phyloP scores from a whole-genome alignment of 2,329 filamentous ascomycete genomes.

The Clarireedia hainanense region DNA sequence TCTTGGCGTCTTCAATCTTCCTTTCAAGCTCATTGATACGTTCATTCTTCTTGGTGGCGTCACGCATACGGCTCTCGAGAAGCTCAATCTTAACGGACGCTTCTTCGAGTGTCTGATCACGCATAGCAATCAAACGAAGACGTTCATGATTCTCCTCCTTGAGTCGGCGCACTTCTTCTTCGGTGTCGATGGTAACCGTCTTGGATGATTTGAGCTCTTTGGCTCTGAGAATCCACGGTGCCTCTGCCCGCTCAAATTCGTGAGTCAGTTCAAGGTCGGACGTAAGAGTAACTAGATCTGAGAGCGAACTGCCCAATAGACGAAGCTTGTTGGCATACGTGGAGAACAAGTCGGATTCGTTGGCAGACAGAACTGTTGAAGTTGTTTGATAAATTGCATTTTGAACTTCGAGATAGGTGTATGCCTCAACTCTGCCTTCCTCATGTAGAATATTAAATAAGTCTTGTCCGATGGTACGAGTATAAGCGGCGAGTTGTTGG shows the following conservation, averaged over 20 bases:
- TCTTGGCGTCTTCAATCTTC: slow-evolving; percentile 45
- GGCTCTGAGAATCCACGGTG: slow-evolving; percentile 79
- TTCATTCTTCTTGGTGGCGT: slow-evolving; percentile 69
- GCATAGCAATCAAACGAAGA: slow-evolving; percentile 60
- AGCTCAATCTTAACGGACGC: slow-evolving; percentile 89
- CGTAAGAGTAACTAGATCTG: slow-evolving; percentile 63
- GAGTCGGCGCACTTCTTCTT: slow-evolving; percentile 74
- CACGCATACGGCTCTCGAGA: slow-evolving; percentile 78
- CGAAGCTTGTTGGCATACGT: slow-evolving; percentile 61
- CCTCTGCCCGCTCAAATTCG: slow-evolving; percentile 67
- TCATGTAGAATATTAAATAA: slow-evolving; percentile 61
- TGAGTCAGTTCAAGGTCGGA: slow-evolving; percentile 63
- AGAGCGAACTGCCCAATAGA: slow-evolving; percentile 53
- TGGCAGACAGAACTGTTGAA: slow-evolving; percentile 41
- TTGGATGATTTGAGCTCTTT: slow-evolving; percentile 78
- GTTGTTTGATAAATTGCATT: slow-evolving; percentile 52
- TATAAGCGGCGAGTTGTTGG: slow-evolving; percentile 56
- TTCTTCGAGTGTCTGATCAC: slow-evolving; percentile 79
- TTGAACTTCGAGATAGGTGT: slow-evolving; percentile 60
- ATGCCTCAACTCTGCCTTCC: slow-evolving; percentile 61
- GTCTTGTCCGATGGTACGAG: slow-evolving; percentile 56
- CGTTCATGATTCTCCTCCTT: slow-evolving; percentile 75
- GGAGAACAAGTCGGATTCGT: slow-evolving; percentile 62
- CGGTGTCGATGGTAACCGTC: slow-evolving; percentile 70
- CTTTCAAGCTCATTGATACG: slow-evolving; percentile 58